Evolutionary conservation across 257 asterid genomes (phyloP).

Genomic region (Lavandula angustifolia): DNA sequence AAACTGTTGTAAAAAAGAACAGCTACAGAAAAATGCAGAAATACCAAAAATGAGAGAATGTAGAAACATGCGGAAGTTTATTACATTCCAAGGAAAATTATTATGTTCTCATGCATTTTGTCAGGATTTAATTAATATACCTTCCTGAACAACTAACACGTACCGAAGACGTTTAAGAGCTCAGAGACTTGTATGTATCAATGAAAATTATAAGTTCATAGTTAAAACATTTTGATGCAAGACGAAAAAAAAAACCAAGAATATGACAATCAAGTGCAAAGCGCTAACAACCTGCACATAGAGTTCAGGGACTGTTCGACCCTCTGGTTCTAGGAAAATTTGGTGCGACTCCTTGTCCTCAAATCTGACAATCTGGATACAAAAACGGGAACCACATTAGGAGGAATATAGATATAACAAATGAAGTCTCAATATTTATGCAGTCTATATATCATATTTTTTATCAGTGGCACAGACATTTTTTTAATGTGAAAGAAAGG

Average conservation of each 20-base stretch:
- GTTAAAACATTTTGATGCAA: constrained; percentile 12
- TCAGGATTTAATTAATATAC: constrained; percentile 6
- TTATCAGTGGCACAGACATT: constrained; percentile 5
- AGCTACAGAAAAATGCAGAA: constrained; percentile 1
- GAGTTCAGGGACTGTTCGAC: constrained; percentile 93
- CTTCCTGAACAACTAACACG: too few species aligned
- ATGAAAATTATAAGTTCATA: constrained; percentile 4
- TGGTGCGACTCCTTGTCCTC: constrained; percentile 97
- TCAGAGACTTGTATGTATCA: constrained; percentile 8
- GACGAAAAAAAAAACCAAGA: constrained; percentile 16
- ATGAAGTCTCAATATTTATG: constrained; percentile 25
- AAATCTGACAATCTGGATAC: constrained; percentile 83
- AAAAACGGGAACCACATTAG: constrained; percentile 31
- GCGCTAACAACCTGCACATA: constrained; percentile 77
- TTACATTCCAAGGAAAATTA: neutral
- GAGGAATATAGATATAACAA: neutral
- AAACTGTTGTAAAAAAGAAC: neutral
- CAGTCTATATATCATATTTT: constrained; percentile 3
- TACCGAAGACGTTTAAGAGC: constrained; percentile 18
- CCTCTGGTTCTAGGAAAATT: constrained; percentile 98
- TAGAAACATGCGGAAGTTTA: neutral
- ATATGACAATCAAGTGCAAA: constrained; percentile 25
- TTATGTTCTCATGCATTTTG: neutral
- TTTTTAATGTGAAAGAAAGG: constrained; percentile 15
- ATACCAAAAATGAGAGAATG: neutral